Evolutionary conservation across 495 filamentous ascomycete genomes (phyloP).

Genomic region (Sabuloglossum arenarium): DNA sequence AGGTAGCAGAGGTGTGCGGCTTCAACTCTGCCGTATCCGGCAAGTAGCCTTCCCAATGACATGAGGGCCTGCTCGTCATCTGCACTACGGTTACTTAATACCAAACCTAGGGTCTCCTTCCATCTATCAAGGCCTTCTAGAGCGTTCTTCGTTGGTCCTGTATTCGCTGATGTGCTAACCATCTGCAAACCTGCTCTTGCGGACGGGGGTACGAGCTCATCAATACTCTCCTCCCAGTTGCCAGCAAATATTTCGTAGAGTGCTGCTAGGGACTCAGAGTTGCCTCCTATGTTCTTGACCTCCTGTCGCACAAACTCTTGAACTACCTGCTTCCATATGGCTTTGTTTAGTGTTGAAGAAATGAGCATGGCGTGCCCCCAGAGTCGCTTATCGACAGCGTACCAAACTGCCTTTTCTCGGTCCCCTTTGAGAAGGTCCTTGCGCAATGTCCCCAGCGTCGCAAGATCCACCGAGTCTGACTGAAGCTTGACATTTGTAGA

Average conservation of each 20-base stretch:
- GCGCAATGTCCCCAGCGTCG: slow-evolving; percentile 46
- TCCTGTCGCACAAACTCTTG: slow-evolving; percentile 90
- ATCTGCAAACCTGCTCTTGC: slow-evolving; percentile 84
- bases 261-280: slow-evolving; percentile 68
- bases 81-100: slow-evolving; percentile 67
- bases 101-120: slow-evolving; percentile 71
- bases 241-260: slow-evolving; percentile 86
- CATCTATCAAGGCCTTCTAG: slow-evolving; percentile 77
- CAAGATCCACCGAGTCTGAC: slow-evolving; percentile 32
- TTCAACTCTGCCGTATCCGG: slow-evolving; percentile 68
- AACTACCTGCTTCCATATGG: slow-evolving; percentile 74
- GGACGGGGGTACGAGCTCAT: slow-evolving; percentile 89
- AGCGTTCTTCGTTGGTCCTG: slow-evolving; percentile 43
- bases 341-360: slow-evolving; percentile 46
- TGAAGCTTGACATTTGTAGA: not conserved
- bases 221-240: slow-evolving; percentile 82
- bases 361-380: slow-evolving; percentile 96
- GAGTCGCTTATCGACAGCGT: slow-evolving; percentile 75
- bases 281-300: slow-evolving; percentile 53
- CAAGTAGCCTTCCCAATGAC: slow-evolving; percentile 65
- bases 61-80: slow-evolving; percentile 58
- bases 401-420: slow-evolving; percentile 80
- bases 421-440: slow-evolving; percentile 57
- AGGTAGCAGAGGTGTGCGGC: slow-evolving; percentile 79
- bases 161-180: slow-evolving; percentile 39